Percentiles rank a stretch among this genome's conserved stretches.
phyloP scores from a whole-genome alignment of 345 rosid species.

The Kernera saxatilis region DNA sequence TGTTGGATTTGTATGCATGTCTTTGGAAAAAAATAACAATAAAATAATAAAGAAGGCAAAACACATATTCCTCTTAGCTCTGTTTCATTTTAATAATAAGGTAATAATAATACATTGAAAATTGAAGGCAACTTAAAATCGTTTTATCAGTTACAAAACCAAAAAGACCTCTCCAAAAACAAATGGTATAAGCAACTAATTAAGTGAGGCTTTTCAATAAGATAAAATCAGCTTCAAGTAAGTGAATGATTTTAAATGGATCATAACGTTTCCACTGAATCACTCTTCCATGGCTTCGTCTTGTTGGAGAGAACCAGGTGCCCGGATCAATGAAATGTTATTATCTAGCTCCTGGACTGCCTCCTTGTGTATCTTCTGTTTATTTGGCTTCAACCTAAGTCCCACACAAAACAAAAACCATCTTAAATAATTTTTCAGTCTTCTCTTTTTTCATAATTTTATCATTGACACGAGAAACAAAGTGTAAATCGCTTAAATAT shows the following conservation, averaged over 20 bases:
- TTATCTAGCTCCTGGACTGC: constrained; percentile 44
- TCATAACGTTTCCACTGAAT: constrained; percentile 3
- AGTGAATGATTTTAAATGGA: neutral
- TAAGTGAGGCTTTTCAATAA: neutral
- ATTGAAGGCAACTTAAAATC: neutral
- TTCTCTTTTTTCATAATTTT: no score
- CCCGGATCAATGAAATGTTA: constrained; percentile 30
- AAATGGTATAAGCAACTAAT: no score
- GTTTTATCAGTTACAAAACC: neutral
- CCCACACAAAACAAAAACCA: neutral
- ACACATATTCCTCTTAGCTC: neutral
- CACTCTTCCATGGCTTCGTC: constrained; percentile 76
- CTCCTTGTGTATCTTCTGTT: constrained; percentile 36
- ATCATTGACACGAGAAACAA: no score
- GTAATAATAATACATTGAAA: neutral
- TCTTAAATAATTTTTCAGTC: no score
- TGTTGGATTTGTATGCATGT: no score
- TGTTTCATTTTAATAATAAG: neutral
- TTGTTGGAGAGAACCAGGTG: constrained; percentile 27
- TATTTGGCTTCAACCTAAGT: constrained; percentile 58
- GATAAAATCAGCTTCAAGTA: neutral
- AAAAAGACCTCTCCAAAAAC: neutral
- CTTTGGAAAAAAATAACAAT: no score
- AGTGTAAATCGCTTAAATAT: no score
- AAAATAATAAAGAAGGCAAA: neutral